Evolutionary conservation across 2,329 filamentous ascomycete genomes (phyloP), one percentile per base, ranked within the genome.

Genomic region (Tolypocladium cylindrosporum): DNA sequence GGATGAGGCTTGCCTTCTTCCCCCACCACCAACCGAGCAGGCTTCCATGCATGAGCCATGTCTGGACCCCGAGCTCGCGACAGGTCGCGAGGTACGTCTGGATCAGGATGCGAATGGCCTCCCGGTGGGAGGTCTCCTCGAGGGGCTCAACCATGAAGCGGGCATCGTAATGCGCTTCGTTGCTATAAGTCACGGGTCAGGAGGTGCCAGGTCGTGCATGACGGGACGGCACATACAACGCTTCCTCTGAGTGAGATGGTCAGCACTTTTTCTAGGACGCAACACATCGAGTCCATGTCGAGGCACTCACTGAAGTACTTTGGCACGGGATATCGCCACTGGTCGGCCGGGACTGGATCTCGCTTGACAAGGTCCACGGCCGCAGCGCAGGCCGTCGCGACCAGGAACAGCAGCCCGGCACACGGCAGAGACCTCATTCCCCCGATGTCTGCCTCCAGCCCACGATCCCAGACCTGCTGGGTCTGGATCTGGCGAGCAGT

Each of bases 21-120:
- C 90, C 90, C 89, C 89, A 93, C 88, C 89, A 93, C 90, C 90
- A 94, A 8, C 89, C 90, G 39, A 94, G 75, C 37, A 93, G 75
- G n/a, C 87, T 88, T n/a, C 89, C 88, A 67, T 93, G 89, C 66
- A 90, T 89, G 60, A 93, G 82, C 90, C 90, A 93, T 7, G 89
- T 91, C 69, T 92, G 86, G 59, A 91, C 71, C 2, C 83, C 81
- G 37, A 89, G 77, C 42, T 83, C 79, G 54, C 77, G 75, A 66
- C 89, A 87, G 37, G 86, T 89, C 48, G 80, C 75, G 54, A 93
- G 77, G 69, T 91, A 93, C 36, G 89, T 85, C 65, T 86, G 83
- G 56, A 91, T 79, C 64, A 93, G 82, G 62, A 85, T 79, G 55
- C 78, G 80, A 59, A 91, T 77, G 1, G 82, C 85, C 36, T 83